phyloP scores from a whole-genome alignment of 2,329 filamentous ascomycete genomes.

The Cladosporium velox region DNA sequence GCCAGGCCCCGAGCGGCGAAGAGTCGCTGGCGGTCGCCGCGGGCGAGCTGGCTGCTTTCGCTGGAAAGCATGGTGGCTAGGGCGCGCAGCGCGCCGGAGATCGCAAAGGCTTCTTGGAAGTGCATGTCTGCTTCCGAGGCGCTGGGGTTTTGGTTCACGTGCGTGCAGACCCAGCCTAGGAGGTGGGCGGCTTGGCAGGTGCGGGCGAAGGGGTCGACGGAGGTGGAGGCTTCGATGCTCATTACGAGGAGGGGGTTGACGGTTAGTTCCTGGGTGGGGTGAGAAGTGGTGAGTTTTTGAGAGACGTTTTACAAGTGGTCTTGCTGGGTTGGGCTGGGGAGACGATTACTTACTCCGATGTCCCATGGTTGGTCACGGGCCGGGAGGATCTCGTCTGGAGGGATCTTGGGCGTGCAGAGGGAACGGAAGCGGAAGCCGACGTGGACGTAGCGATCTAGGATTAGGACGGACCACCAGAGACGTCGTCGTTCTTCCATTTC shows the following conservation, averaged over 20 bases:
- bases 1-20: conserved; percentile 25
- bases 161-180: conserved; percentile 26
- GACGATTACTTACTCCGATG: conserved; percentile 17
- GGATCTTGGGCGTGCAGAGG: conserved; percentile 20
- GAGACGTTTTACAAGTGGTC: no score
- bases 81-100: conserved; percentile 24
- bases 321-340: neutral
- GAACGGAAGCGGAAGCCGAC: conserved; percentile 27
- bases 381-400: conserved; percentile 26
- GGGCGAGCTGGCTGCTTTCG: conserved; percentile 17
- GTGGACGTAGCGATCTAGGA: conserved; percentile 26
- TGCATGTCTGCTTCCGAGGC: conserved; percentile 24
- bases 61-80: conserved; percentile 20
- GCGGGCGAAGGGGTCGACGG: conserved; percentile 26
- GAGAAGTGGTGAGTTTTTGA: neutral
- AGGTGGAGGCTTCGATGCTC: conserved; percentile 26
- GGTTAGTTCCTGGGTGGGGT: conserved; percentile 18
- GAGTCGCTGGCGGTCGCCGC: conserved; percentile 20
- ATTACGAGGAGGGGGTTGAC: conserved; percentile 28
- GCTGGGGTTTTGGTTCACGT: conserved; percentile 26
- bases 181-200: conserved; percentile 28
- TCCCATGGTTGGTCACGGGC: conserved; percentile 26
- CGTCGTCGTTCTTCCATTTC: conserved; percentile 27
- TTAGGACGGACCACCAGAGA: conserved; percentile 28
- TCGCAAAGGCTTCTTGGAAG: conserved; percentile 26